Evolutionary conservation across 2,329 filamentous ascomycete genomes (phyloP), one percentile per base, ranked within the genome.

Genomic region (Diaporthe sp.): DNA sequence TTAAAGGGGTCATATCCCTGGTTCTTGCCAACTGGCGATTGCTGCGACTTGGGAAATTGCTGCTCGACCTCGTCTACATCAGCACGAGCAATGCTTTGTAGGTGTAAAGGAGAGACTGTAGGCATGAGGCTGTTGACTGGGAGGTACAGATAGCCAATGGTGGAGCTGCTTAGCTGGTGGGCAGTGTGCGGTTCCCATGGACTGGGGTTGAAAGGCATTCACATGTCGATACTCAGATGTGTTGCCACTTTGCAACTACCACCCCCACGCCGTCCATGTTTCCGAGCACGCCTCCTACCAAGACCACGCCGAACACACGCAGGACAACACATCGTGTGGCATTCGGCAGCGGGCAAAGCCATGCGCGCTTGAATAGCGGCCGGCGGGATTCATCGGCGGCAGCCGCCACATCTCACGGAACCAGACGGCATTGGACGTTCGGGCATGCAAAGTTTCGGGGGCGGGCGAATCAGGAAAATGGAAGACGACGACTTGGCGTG

Each of bases 391-490:
- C 46, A 46, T 39, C 46, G 46, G 65, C 49, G 31, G 65, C 65
- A 55, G 65, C 65, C 65, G 49, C 9, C 65, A 39, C 31, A 34
- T 31, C 42, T 55, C 15, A 9, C 22, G 12, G 28, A 39, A 13
- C 46, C 42, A 34, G 13, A 69, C 9, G 22, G 65, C 65, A 55
- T 69, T 69, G 46, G 46, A 34, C 65, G 31, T 15, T 39, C 65
- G 65, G 65, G 46, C 65, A 69, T 69, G 65, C 65, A 69, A 31
- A 37, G 49, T 42, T 28, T 69, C 49, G 53, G 46, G 65, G 65
- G 1, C 5, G 15, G n/a, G 22, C 65, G 49, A 69, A 55, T 69
- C 34, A 69, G 49, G 49, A 31, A 69, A 53, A 42, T 1, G 46
- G 22, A 7, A 17, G 31, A 39, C 44, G n/a, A 69, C 65, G 28